Conservation (phyloP, 2,329 filamentous ascomycete genomes). For the Botrytis hyacinthi region DNA sequence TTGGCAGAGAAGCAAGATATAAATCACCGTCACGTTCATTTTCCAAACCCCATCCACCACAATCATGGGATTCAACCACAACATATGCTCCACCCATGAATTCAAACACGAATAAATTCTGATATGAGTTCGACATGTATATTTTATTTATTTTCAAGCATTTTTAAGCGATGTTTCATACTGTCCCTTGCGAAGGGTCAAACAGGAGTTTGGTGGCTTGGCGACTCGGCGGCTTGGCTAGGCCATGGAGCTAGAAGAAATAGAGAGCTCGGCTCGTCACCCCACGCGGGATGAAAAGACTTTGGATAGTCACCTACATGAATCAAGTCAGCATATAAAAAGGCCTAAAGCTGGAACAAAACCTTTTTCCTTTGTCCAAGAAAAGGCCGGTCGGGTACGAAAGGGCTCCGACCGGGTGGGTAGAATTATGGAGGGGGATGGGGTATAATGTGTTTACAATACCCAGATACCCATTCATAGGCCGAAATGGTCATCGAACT, state of each 20-base stretch:
- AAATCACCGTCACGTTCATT: conserved; percentile 48
- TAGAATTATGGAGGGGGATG: neutral
- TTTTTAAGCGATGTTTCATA: conserved; percentile 6
- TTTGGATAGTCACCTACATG: neutral
- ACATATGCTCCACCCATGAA: conserved; percentile 35
- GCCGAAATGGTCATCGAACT: neutral
- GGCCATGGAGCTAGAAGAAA: neutral
- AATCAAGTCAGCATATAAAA: neutral
- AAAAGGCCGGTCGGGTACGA: neutral
- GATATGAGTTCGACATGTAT: conserved; percentile 3
- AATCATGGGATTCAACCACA: conserved; percentile 31
- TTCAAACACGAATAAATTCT: conserved; percentile 38
- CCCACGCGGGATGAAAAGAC: neutral
- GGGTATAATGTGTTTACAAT: neutral
- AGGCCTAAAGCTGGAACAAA: neutral
- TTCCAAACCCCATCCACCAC: conserved; percentile 46
- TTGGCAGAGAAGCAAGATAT: conserved; percentile 47
- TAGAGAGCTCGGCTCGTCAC: neutral
- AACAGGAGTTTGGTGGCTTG: conserved; percentile 5
- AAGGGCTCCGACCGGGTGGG: neutral
- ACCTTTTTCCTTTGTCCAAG: neutral
- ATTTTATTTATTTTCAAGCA: neutral
- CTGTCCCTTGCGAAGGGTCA: neutral
- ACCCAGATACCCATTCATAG: neutral
- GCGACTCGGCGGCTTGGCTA: neutral